phyloP scores from a whole-genome alignment of 257 asterid genomes.

The Plectranthus barbatus region DNA sequence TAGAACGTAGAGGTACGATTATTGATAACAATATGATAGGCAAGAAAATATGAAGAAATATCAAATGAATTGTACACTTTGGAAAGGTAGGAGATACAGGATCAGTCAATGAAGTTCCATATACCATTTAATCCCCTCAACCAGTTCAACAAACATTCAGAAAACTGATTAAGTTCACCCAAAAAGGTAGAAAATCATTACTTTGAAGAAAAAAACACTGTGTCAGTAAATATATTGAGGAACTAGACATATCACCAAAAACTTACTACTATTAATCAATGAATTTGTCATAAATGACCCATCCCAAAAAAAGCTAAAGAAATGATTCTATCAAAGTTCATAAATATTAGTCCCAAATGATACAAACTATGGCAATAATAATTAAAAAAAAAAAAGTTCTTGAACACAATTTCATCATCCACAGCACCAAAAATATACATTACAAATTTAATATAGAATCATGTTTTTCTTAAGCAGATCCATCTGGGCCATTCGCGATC shows the following conservation, averaged over 20 bases:
- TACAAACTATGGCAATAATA: neutral
- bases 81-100: neutral
- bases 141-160: conserved; percentile 7
- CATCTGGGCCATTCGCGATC: conserved; percentile 15
- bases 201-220: neutral
- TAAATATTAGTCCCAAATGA: neutral
- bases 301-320: conserved; percentile 6
- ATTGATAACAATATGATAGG: neutral
- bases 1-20: neutral
- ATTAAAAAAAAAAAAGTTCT: neutral
- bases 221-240: neutral
- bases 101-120: neutral
- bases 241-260: conserved; percentile 14
- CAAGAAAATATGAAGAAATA: neutral
- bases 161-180: neutral
- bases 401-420: neutral
- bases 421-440: neutral
- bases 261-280: conserved; percentile 6
- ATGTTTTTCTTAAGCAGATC: conserved; percentile 23
- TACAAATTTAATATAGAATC: neutral
- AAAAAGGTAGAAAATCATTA: neutral
- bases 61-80: neutral
- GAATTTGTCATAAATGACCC: conserved; percentile 6
- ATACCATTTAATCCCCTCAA: neutral
- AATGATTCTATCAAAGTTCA: conserved; percentile 2